Percentiles rank a stretch among this genome's conserved stretches.
phyloP scores from a whole-genome alignment of 345 rosid genomes.

The Combretum micranthum region DNA sequence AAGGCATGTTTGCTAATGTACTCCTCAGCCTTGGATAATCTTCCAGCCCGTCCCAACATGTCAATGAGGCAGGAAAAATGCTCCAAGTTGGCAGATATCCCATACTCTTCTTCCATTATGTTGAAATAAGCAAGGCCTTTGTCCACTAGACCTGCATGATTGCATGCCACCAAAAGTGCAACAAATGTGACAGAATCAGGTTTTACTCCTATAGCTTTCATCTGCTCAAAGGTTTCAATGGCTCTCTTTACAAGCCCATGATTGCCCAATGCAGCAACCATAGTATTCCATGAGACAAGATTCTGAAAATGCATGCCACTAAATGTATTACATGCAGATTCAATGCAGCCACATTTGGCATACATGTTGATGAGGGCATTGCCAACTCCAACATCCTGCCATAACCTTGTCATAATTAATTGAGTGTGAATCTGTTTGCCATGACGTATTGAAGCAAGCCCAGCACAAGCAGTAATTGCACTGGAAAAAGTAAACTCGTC shows the following conservation, averaged over 20 bases:
- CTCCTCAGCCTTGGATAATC: conserved; percentile 42
- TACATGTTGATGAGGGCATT: conserved; percentile 64
- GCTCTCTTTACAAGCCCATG: conserved; percentile 50
- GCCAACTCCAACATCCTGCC: conserved; percentile 36
- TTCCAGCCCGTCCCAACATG: conserved; percentile 63
- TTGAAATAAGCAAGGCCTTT: conserved; percentile 37
- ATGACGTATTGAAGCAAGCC: conserved; percentile 33
- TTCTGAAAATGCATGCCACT: conserved; percentile 30
- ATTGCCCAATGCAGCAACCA: conserved; percentile 47
- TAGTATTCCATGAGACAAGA: conserved; percentile 61
- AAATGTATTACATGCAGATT: conserved; percentile 28
- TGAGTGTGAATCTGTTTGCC: conserved; percentile 55
- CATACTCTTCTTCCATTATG: conserved; percentile 36
- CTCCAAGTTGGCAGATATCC: conserved; percentile 41
- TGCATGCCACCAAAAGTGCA: conserved; percentile 55
- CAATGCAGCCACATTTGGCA: conserved; percentile 58
- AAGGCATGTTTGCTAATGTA: conserved; percentile 25
- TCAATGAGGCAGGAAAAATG: conserved; percentile 61
- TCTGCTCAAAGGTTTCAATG: conserved; percentile 36
- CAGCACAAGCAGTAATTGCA: conserved; percentile 43
- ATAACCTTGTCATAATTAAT: conserved; percentile 28
- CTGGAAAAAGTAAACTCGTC: conserved; percentile 51
- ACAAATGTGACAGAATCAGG: conserved; percentile 55
- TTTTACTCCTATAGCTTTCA: conserved; percentile 27
- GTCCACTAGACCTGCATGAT: conserved; percentile 52